Base-by-base conservation (phyloP, 257 asterid species). In the Przewalskia tangutica region DNA sequence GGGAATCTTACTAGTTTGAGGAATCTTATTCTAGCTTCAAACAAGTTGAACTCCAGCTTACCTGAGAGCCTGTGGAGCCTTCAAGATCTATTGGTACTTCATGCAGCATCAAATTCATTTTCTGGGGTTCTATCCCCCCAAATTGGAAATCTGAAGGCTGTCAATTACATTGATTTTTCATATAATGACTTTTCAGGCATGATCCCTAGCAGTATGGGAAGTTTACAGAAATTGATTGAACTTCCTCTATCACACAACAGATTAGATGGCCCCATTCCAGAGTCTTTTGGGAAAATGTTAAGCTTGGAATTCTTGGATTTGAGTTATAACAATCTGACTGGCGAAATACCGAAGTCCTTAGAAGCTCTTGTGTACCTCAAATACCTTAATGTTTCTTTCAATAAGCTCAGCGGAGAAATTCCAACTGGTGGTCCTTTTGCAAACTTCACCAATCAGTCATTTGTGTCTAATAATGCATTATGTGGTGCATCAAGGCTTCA, bases 231-330 rank as follows among this genome's bases (percentile, higher is more conserved):
- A 1, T 44, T 86, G 2, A 14, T 8, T 0, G 0, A 11, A 3
- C 56, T 86, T 2, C 6, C 51, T 1, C 42, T 86, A 62, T 81
- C 85, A 0, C 59, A 83, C 17, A 90, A 90, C 36, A 70, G 42
- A 11, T 4, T 90, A 0, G 4, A 82, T 77, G 86, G 93, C 7
- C 17, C 80, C 4, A 79, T 84, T 32, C 89, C 88, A 0, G 73
- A 81, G 40, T 46, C 85, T 46, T 36, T 79, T n/a, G 83, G 86
- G 3, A 38, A 56, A 0, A 18, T 88, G 62, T 0, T 78, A 1
- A 50, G 51, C 36, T 60, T 84, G 67, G 62, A 8, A 8, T 50
- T 36, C 3, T 42, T 88, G 46, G 81, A 86, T 56, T 11, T 86
- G 11, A 77, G 88, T 5, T 3, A 77, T 23, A 84, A 86, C 58